Base-by-base conservation (phyloP, 805 yeast species). In the Priceomyces fermenticarens region DNA sequence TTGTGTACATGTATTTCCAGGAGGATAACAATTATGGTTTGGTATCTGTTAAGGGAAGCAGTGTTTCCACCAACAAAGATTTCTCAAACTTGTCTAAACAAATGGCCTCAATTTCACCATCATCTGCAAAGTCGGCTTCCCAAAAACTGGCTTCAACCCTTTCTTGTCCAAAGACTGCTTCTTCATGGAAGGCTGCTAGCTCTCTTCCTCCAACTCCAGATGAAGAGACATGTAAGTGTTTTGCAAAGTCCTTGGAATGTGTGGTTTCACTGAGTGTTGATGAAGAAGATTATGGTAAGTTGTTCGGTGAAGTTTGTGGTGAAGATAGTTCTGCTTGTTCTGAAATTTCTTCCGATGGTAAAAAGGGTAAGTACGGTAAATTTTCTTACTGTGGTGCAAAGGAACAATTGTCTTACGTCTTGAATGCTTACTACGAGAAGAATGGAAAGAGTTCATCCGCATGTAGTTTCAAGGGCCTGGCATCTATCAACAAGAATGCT, bases 1-100 rank as follows among this genome's bases (percentile, higher is more conserved):
- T 85, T 57, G 91, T 85, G 41, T 85, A 84, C 72, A 80, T 85
- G 90, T 85, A 85, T 70, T 85, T 79, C 67, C 75, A 85, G 70
- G 91, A 85, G 70, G 69, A 67, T 41, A 85, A 85, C 68, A 63
- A 84, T 54, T 85, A 83, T 57, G 91, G 95, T 70, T 74, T 85
- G 58, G 90, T 85, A 40, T 49, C 77, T 40, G 63, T 80, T 46
- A 66, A 63, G 39, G 67, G 66, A 47, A 61, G 59, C 49, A 45
- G 62, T n/a, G 84, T 81, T 44, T 61, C 69, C 38, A 83, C 91
- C 42, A 65, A 82, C 65, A 63, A 62, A 35, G 91, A 85, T 64
- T 85, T 71, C 70, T 58, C 65, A 57, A 72, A 83, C 71, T 82
- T 78, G 65, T 78, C 80, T 46, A 67, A 75, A 30, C 77, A 81